Evolutionary conservation across 148 eudicot genomes (phyloP).

Genomic region (Rhododendron mucronatum): DNA sequence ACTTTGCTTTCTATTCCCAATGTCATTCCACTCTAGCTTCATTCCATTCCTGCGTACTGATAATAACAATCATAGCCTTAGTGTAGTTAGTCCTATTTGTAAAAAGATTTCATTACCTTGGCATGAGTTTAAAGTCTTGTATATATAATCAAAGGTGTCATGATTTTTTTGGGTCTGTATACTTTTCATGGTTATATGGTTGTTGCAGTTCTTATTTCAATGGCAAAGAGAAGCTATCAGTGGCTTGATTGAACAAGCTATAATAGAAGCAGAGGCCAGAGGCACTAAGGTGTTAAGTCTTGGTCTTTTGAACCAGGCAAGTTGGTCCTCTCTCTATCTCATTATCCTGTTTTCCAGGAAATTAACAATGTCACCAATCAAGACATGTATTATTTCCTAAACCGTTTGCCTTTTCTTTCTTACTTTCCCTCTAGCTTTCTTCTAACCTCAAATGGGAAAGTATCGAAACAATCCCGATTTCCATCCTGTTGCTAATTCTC

Average conservation of each 20-base stretch:
- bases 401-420: not conserved
- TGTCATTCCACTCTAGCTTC: not conserved
- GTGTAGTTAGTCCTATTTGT: not conserved
- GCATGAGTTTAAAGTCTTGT: not conserved
- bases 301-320: conserved; percentile 63
- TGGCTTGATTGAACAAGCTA: conserved; percentile 46
- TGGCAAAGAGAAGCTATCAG: conserved; percentile 44
- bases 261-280: conserved; percentile 50
- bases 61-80: not conserved
- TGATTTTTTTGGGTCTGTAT: not conserved
- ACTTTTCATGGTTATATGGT: not conserved
- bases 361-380: not conserved
- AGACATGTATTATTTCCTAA: not conserved
- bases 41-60: not conserved
- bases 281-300: conserved; percentile 51
- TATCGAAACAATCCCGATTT: not conserved
- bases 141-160: not conserved
- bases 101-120: not conserved
- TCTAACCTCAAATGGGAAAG: not conserved
- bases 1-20: not conserved
- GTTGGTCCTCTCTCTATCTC: conserved; percentile 11
- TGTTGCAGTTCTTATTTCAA: conserved; percentile 35
- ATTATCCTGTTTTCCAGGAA: not conserved
- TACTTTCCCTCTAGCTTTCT: not conserved
- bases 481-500: not conserved